These are phyloP conservation scores for Fomitopsis schrenkii DNA, from an alignment of 1,284 basidiomycete genomes.

Conservation along the genomic window DNA sequence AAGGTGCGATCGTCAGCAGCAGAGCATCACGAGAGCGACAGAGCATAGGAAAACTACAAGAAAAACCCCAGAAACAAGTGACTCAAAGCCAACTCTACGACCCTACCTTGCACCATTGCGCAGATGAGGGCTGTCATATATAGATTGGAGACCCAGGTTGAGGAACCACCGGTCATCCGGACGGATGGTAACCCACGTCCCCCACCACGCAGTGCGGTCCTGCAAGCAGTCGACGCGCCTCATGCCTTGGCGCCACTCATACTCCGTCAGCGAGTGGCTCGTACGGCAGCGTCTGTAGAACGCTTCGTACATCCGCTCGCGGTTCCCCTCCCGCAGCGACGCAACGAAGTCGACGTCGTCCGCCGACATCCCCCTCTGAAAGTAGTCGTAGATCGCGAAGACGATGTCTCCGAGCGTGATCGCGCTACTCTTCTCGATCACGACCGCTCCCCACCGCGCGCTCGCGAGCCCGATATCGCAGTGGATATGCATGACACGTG, in stretches of 20 bases:
- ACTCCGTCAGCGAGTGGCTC: slow-evolving; percentile 23
- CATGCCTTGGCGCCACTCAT: slow-evolving; percentile 30
- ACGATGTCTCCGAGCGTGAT: slow-evolving; percentile 33
- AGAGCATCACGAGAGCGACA: neutral
- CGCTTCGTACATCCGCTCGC: slow-evolving; percentile 20
- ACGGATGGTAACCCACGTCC: slow-evolving; percentile 28
- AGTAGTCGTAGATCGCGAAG: slow-evolving; percentile 30
- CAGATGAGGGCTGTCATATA: neutral
- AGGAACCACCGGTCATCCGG: slow-evolving; percentile 28
- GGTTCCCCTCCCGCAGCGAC: slow-evolving; percentile 17
- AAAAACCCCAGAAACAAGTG: neutral
- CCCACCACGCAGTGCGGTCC: slow-evolving; percentile 30
- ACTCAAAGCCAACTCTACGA: neutral
- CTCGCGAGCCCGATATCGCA: slow-evolving; percentile 21
- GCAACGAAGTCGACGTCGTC: slow-evolving; percentile 26
- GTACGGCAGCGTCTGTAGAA: slow-evolving; percentile 19
- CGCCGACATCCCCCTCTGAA: slow-evolving; percentile 29
- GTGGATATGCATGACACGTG: slow-evolving; percentile 22
- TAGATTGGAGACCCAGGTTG: slow-evolving; percentile 22
- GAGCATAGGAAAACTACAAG: neutral
- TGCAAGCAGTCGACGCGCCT: slow-evolving; percentile 35
- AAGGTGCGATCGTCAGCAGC: neutral
- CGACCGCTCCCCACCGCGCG: slow-evolving; percentile 31
- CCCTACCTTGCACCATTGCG: neutral
- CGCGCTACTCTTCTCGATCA: slow-evolving; percentile 18